Evolutionary conservation across 2,329 filamentous ascomycete species (phyloP).

Genomic region (Xylaria hypoxylon): DNA sequence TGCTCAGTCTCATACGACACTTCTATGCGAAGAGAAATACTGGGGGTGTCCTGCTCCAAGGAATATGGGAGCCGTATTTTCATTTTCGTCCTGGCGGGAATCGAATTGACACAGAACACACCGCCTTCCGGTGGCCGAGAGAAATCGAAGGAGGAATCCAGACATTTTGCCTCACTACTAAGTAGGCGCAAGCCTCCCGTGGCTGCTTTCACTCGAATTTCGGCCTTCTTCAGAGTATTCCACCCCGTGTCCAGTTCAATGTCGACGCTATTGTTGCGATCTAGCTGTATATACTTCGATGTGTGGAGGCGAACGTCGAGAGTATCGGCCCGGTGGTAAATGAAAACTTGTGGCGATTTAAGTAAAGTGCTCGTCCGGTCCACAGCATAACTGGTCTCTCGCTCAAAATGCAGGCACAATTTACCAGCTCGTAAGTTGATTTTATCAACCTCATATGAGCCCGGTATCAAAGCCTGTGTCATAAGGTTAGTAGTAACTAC

Average conservation of each 20-base stretch:
- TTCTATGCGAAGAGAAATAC: constrained; percentile 80
- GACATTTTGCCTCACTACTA: constrained; percentile 68
- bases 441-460: constrained; percentile 80
- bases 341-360: constrained; percentile 70
- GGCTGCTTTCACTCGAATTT: constrained; percentile 71
- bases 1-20: constrained; percentile 76
- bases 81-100: constrained; percentile 60
- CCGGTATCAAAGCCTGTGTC: constrained; percentile 72
- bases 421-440: constrained; percentile 74
- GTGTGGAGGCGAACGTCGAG: constrained; percentile 76
- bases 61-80: constrained; percentile 83
- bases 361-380: constrained; percentile 64
- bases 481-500: constrained; percentile 52
- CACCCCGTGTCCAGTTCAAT: constrained; percentile 78
- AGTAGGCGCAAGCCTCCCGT: constrained; percentile 74
- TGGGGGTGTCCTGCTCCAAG: constrained; percentile 78
- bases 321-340: constrained; percentile 77
- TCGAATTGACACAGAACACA: constrained; percentile 61
- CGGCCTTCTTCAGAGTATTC: constrained; percentile 73
- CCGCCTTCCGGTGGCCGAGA: constrained; percentile 65
- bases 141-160: constrained; percentile 57
- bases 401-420: constrained; percentile 73
- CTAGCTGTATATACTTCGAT: constrained; percentile 79
- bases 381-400: constrained; percentile 62
- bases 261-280: constrained; percentile 81